Base-by-base conservation (phyloP, 352 stramenopile genomes). In the Pythium vanterpoolii region DNA sequence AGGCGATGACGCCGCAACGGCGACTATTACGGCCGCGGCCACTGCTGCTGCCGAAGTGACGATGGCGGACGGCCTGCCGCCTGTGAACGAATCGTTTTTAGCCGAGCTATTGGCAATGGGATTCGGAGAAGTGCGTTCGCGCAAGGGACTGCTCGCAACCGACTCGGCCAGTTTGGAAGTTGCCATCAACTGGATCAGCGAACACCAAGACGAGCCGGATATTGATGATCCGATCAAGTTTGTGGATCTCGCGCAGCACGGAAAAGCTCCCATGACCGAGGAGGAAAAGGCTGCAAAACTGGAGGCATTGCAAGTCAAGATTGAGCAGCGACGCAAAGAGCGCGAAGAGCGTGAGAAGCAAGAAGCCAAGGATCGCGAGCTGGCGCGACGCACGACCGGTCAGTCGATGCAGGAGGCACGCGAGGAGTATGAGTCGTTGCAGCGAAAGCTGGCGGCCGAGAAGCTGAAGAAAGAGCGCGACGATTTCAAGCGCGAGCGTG, bases 211-310 rank as follows among this genome's bases (percentile, higher is more conserved):
- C 16, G 90, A 97, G 39, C 60, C 72, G 0, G 86, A 96, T 69
- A 95, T 97, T 59, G 89, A 97, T 50, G 86, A 88, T 40, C 87
- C 89, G 13, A 96, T 97, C 54, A 76, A 89, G 71, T 92, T 88
- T 68, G 74, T 93, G 1, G 79, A 93, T 51, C 47, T 95, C 43
- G 76, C 83, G 0, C 71, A 86, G 46, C 44, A 57, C 7, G 50
- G 57, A 16, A 76, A 71, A 30, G 69, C 73, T 44, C 72, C 77
- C 18, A 44, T 97, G 71, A 97, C 89, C 6, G 71, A 76, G 9
- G 89, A 96, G 27, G 87, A 97, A 62, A 97, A 97, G 67, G 79
- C 73, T 0, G 82, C 71, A 0, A 98, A 97, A 61, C 59, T 98
- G 4, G 83, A 76, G 19, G 83, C 84, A 34, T 68, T 98, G 13